Evolutionary conservation across 257 asterid genomes (phyloP), one percentile per base, ranked within the genome.

Genomic region (Forsythia viridissima): DNA sequence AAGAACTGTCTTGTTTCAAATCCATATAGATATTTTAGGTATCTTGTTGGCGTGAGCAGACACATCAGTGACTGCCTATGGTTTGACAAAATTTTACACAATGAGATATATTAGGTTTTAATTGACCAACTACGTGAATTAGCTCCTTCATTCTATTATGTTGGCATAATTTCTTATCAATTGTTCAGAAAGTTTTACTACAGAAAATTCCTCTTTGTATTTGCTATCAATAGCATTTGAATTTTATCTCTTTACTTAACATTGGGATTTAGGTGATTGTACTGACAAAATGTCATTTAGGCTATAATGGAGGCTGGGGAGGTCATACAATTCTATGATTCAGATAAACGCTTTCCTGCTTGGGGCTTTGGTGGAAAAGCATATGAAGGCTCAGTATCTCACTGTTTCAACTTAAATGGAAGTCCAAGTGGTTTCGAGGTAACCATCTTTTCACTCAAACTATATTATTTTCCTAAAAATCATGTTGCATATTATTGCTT

Each of bases 241-340:
- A n/a, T 52, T 41, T 41, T 34, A 1, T 63, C 8, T 38, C 38
- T 40, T 6, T 16, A 61, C 8, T 21, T 63, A 9, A 63, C 1
- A 63, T 63, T 2, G 7, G 40, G 7, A 9, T 63, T 73, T 20
- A n/a, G 41, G 13, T 79, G 30, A 15, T 48, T 15, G 51, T 73
- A 6, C 21, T 24, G 34, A 48, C 40, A 73, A 48, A 73, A 15
- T 30, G 38, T 77, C 16, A 68, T 84, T 74, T 79, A 93, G 98
- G 98, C 97, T 55, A 93, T 93, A 77, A 77, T 75, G 88, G 96
- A 90, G 81, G 89, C 92, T 37, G 98, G 97, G 48, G 95, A 93
- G 82, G 96, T 93, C 76, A 83, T 93, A 80, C 96, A 93, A 76
- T 92, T 92, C 82, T 92, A 92, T 38, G 98, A 93, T 82, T 90